Conservation (phyloP, 345 rosid genomes). For the Stellera chamaejasme region DNA sequence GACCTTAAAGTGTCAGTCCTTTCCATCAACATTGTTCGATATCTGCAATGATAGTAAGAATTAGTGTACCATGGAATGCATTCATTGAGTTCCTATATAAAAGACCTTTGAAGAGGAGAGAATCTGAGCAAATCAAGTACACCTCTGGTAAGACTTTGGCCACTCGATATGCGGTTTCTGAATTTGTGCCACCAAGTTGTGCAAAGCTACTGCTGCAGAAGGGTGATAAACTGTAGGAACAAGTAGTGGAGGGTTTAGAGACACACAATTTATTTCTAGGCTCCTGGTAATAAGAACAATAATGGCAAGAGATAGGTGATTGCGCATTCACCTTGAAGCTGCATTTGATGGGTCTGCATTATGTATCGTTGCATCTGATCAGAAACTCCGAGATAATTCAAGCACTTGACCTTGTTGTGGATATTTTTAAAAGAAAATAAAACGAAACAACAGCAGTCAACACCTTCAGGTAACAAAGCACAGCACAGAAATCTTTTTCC, state of each 20-base stretch:
- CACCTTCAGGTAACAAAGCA: not conserved
- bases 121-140: constrained; percentile 3
- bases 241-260: constrained; percentile 1
- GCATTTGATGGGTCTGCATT: constrained; percentile 71
- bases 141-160: constrained; percentile 93
- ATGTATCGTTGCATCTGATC: constrained; percentile 60
- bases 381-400: constrained; percentile 62
- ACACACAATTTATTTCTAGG: not conserved
- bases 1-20: constrained; percentile 53
- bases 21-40: constrained; percentile 53
- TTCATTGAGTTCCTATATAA: too few relatives aligned
- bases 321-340: constrained; percentile 45
- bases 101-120: too few relatives aligned
- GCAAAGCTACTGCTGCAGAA: constrained; percentile 50
- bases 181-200: constrained; percentile 65
- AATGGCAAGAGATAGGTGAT: not conserved
- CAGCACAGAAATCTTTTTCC: constrained; percentile 13
- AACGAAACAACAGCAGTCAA: too few relatives aligned
- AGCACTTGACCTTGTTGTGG: constrained; percentile 55
- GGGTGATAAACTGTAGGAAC: constrained; percentile 65
- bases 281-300: not conserved
- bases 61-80: too few relatives aligned
- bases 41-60: constrained; percentile 31
- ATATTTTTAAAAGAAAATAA: too few relatives aligned
- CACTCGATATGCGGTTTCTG: constrained; percentile 80